A percentile compares a stretch with the other conserved stretches of the same genome.
Conservation (phyloP, 2,329 filamentous ascomycete genomes). For the Talaromyces funiculosus region DNA sequence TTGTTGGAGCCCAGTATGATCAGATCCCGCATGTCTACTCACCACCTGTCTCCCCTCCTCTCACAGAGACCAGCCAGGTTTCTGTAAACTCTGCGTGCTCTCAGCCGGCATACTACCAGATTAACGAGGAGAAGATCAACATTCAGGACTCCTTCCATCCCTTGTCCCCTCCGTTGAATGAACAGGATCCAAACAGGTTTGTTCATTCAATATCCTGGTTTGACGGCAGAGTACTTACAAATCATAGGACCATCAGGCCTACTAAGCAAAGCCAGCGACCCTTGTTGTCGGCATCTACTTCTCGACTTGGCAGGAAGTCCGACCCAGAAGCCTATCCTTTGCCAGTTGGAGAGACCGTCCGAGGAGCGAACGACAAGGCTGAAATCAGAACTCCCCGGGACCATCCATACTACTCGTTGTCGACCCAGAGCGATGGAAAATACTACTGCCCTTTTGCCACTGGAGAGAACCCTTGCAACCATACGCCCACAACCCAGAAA, state of each 20-base stretch:
- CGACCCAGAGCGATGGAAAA: conserved; percentile 61
- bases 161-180: conserved; percentile 33
- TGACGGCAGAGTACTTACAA: conserved; percentile 1
- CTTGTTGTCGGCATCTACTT: conserved; percentile 28
- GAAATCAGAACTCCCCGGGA: conserved; percentile 38
- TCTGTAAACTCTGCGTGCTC: conserved; percentile 36
- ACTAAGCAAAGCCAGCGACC: conserved; percentile 35
- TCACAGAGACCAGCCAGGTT: conserved; percentile 39
- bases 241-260: conserved; percentile 34
- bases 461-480: conserved; percentile 67
- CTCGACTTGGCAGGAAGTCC: conserved; percentile 30
- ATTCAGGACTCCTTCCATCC: conserved; percentile 37
- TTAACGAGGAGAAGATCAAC: conserved; percentile 35
- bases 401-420: conserved; percentile 38
- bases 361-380: conserved; percentile 33
- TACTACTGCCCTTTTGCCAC: conserved; percentile 86
- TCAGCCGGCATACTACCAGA: conserved; percentile 34
- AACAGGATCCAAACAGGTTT: conserved; percentile 40
- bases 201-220: conserved; percentile 8
- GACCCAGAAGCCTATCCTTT: conserved; percentile 36
- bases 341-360: conserved; percentile 29
- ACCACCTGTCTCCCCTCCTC: conserved; percentile 38
- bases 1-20: conserved; percentile 31
- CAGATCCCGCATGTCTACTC: conserved; percentile 33
- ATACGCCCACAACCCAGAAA: conserved; percentile 93